Evolutionary conservation across 2,329 filamentous ascomycete species (phyloP), one percentile per base, ranked within the genome.

Genomic region (Herpotrichia juniperi): DNA sequence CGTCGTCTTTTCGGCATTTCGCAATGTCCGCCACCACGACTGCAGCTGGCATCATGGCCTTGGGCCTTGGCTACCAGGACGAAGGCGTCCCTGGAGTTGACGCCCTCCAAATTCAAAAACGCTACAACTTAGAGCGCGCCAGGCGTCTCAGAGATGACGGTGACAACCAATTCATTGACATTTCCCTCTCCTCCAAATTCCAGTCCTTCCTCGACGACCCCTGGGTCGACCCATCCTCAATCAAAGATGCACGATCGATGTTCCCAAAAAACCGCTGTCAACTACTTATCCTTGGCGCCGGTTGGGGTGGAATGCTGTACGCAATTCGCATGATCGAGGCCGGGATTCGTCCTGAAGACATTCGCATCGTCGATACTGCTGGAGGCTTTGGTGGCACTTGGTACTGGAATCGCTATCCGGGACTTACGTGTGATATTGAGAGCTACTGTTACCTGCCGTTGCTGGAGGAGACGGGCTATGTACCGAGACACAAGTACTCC

Each of bases 371-470:
- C 21, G 78, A 80, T 56, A 78, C 56, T 5, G 78, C 76, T 5
- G 75, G 73, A 4, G 76, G 76, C 1, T 79, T 79, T 54, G 78
- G 78, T 3, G 78, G 79, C 1, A 78, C 76, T 1, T 80, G 78
- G 71, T 64, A 78, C 57, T 80, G 76, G 75, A 80, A 81, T 46
- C 67, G 74, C 9, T 81, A 80, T 50, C 78, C 79, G 12, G 79
- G 79, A 3, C 56, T 78, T 3, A 70, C 67, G 55, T 87, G 84
- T 61, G 85, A 88, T 59, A 71, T 85, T 2, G 85, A 88, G 66
- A 76, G 77, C 46, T 85, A 83, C 58, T 74, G 78, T n/a, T 87
- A 87, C 59, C 68, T 87, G 69, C 83, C 84, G 3, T 67, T 85
- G 11, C 75, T 87, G 2, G 84, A 87, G 53, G 83, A 87, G 66